Evolutionary conservation across 148 eudicot species (phyloP).

Genomic region (Rhododendron ovatum): DNA sequence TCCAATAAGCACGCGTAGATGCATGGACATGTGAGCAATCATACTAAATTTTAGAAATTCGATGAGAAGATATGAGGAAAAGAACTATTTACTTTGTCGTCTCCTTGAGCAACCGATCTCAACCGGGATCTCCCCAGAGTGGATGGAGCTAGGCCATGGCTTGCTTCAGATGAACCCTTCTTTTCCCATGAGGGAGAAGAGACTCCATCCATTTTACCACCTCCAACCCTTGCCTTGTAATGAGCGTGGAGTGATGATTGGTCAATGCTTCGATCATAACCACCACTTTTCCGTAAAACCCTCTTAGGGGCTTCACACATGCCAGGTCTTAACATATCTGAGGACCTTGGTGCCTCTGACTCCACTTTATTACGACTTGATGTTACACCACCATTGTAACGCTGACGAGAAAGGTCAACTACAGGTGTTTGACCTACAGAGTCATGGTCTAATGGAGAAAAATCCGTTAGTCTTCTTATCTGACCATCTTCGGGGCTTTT

Average conservation of each 20-base stretch:
- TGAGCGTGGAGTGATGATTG: slow-evolving; percentile 65
- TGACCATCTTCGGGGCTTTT: slow-evolving; percentile 40
- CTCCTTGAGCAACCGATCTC: slow-evolving; percentile 58
- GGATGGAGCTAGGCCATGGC: slow-evolving; percentile 52
- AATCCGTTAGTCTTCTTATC: slow-evolving; percentile 26
- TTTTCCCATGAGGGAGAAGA: slow-evolving; percentile 70
- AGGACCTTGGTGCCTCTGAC: slow-evolving; percentile 20
- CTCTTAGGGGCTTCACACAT: slow-evolving; percentile 41
- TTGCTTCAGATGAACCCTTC: slow-evolving; percentile 51
- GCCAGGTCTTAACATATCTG: slow-evolving; percentile 28
- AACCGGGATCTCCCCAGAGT: slow-evolving; percentile 77
- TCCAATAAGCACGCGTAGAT: not conserved
- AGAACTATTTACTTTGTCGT: slow-evolving; percentile 45
- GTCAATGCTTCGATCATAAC: slow-evolving; percentile 41
- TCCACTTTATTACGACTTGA: slow-evolving; percentile 22
- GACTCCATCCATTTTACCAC: slow-evolving; percentile 32
- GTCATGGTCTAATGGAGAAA: slow-evolving; percentile 27
- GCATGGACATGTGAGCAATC: not conserved
- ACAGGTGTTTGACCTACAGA: slow-evolving; percentile 20
- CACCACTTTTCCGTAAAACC: slow-evolving; percentile 30
- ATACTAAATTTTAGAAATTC: not conserved
- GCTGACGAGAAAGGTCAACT: slow-evolving; percentile 23
- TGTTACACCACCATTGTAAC: slow-evolving; percentile 23
- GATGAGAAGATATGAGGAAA: not conserved
- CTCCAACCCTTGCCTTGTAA: slow-evolving; percentile 35